Evolutionary conservation across 2,329 filamentous ascomycete genomes (phyloP), one percentile per base, ranked within the genome.

Genomic region (Xylaria sp.): DNA sequence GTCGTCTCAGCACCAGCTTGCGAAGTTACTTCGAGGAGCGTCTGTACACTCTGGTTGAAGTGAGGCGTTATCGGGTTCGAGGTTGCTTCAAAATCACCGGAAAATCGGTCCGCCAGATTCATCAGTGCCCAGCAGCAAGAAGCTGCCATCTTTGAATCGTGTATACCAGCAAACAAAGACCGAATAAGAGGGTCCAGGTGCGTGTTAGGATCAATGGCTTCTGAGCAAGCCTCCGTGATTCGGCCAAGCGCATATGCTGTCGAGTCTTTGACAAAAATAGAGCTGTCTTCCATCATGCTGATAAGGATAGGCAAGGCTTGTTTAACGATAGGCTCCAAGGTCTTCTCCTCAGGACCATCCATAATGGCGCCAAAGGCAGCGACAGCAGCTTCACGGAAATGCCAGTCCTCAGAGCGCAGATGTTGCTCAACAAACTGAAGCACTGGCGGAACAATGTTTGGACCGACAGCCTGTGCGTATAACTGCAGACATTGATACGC

Each of bases 71-170:
- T 83, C 43, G 92, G 85, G 80, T 98, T 99, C 71, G 89, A 82
- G 41, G 82, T 71, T 63, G 89, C 90, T 51, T 91, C 92, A 58
- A 89, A 85, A 57, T 97, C 93, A 60, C 93, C 92, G 29, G 93
- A 91, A 75, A 98, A 99, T 64, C 93, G 90, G 75, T 99, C 95
- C 10, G 95, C 94, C 74, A 99, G 81, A 79, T 98, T 99, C 92
- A 99, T 98, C 68, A 99, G 81, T 31, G 95, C 93, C 95, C 96
- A 97, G 81, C 95, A 99, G 87, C 95, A 98, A 29, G 95, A 99
- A 57, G 92, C 89, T 31, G 94, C 95, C 89, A 99, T 99, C 86
- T 96, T 97, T 62, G 93, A 90, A 75, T 90, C 95, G 80, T 91
- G 87, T 62, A 99, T 85, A 52, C 94, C 95, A 69, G 89, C 87